A percentile compares a stretch with the other conserved stretches of the same genome.
Conservation (phyloP, 1,139 yeast species). For the Protomyces macrosporus region DNA sequence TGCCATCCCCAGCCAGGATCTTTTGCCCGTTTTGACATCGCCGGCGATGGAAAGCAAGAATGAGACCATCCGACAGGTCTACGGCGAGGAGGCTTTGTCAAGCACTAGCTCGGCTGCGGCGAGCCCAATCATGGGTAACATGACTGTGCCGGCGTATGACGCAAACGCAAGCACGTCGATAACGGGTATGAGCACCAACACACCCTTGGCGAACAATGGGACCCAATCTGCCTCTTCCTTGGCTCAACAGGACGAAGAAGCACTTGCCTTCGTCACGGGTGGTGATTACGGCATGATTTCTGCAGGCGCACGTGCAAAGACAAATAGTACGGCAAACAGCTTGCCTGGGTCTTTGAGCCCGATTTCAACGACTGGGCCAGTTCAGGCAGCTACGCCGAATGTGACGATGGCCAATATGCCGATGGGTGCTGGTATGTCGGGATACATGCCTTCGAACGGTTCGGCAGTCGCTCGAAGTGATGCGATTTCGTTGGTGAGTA, state of each 20-base stretch:
- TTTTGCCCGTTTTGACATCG: neutral
- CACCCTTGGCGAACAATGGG: too few relatives aligned
- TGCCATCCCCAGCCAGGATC: neutral
- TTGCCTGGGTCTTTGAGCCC: neutral
- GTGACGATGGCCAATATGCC: neutral
- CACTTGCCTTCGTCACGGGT: too few relatives aligned
- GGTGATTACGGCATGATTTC: too few relatives aligned
- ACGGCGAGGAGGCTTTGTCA: neutral
- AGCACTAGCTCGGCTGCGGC: too few relatives aligned
- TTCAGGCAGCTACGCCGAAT: neutral
- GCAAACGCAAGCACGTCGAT: too few relatives aligned
- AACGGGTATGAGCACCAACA: too few relatives aligned
- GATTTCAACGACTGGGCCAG: neutral
- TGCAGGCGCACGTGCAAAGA: neutral
- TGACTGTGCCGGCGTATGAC: too few relatives aligned
- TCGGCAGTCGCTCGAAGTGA: neutral
- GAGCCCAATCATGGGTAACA: too few relatives aligned
- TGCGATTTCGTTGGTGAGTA: too few relatives aligned
- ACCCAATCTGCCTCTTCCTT: too few relatives aligned
- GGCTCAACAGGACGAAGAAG: too few relatives aligned
- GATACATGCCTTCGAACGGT: neutral
- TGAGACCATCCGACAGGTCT: neutral
- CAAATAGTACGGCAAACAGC: neutral
- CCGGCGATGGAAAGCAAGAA: neutral
- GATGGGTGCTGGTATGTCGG: neutral